A percentile compares a stretch with the other conserved stretches of the same genome.
Conservation (phyloP, 176 grass and related monocot species). For the Rhynchospora pubera region DNA sequence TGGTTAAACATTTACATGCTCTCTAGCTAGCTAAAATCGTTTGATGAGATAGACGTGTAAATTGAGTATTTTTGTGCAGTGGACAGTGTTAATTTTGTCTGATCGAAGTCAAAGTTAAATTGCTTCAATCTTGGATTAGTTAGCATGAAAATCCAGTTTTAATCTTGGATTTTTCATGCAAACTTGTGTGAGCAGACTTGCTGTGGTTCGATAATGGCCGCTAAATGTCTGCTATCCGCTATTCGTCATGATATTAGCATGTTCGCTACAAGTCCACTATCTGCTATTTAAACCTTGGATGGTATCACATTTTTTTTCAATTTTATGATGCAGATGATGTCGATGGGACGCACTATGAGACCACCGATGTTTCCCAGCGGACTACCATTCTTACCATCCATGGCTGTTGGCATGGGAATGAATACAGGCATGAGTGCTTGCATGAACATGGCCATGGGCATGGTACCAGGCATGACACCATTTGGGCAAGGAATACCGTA, state of each 20-base stretch:
- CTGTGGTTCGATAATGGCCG: too few relatives aligned
- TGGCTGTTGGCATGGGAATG: conserved; percentile 1
- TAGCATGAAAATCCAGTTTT: too few relatives aligned
- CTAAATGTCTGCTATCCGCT: too few relatives aligned
- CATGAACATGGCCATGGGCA: not conserved
- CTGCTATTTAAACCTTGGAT: too few relatives aligned
- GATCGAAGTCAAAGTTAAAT: not conserved
- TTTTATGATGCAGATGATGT: not conserved
- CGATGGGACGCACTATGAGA: not conserved
- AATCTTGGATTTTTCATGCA: too few relatives aligned
- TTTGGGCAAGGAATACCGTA: not conserved
- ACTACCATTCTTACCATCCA: not conserved
- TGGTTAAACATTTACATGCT: not conserved
- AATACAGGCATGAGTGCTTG: not conserved
- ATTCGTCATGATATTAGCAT: too few relatives aligned
- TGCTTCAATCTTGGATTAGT: not conserved
- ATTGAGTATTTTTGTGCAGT: not conserved
- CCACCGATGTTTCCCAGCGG: not conserved
- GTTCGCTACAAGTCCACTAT: too few relatives aligned
- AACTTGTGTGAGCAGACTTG: too few relatives aligned
- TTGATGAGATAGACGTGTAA: not conserved
- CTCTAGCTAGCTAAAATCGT: not conserved
- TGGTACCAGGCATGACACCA: not conserved
- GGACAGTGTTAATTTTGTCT: too few relatives aligned
- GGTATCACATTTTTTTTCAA: not conserved